Conservation (phyloP, 83 land plant genomes). For the Isoetes engelmannii region DNA sequence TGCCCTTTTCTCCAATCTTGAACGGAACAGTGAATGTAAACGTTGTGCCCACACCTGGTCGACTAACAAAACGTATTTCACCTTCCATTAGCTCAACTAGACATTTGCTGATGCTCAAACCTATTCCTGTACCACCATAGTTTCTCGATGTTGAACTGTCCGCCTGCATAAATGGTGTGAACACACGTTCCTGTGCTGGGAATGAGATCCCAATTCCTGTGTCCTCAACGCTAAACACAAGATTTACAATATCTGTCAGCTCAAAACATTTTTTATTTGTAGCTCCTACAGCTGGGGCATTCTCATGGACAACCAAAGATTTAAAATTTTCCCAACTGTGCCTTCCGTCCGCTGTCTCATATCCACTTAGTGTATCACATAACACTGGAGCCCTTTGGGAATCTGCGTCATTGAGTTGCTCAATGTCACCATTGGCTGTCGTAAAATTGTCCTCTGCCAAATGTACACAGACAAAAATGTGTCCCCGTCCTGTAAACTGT, state of each 20-base stretch:
- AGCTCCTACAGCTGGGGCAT: background rate
- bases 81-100: constrained; percentile 16
- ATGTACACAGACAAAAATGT: constrained; percentile 63
- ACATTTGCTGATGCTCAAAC: constrained; percentile 12
- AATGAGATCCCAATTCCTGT: constrained; percentile 10
- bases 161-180: constrained; percentile 11
- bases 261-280: background rate
- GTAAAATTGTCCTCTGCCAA: constrained; percentile 42
- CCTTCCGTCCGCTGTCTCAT: constrained; percentile 5
- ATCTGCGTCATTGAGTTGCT: constrained; percentile 8
- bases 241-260: constrained; percentile 3
- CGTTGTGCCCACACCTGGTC: constrained; percentile 10
- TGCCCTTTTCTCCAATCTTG: background rate
- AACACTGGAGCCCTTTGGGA: background rate
- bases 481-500: constrained; percentile 69
- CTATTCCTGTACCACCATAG: constrained; percentile 17
- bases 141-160: constrained; percentile 14
- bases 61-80: constrained; percentile 9
- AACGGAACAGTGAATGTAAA: constrained; percentile 2
- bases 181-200: constrained; percentile 15
- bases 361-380: constrained; percentile 7
- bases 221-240: constrained; percentile 12
- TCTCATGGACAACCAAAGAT: background rate
- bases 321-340: constrained; percentile 12
- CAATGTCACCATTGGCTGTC: constrained; percentile 12